Conservation (phyloP, 2,329 filamentous ascomycete genomes). For the Plenodomus tracheiphilus region DNA sequence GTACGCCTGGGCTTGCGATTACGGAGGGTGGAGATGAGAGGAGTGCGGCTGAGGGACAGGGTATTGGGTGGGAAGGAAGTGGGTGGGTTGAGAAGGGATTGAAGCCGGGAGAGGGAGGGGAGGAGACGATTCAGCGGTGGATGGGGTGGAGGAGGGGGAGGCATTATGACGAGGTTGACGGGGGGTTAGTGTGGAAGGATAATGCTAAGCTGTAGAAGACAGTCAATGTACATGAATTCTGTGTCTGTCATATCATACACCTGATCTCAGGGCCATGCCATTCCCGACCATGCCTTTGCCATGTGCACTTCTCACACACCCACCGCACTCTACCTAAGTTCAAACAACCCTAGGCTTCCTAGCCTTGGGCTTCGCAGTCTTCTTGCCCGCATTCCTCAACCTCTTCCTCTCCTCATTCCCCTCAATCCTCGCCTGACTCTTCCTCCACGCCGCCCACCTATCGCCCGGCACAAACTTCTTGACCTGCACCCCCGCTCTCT, state of each 20-base stretch:
- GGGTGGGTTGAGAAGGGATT: slow-evolving; percentile 68
- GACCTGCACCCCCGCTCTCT: slow-evolving; percentile 62
- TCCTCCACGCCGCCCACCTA: slow-evolving; percentile 68
- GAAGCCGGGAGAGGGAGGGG: slow-evolving; percentile 70
- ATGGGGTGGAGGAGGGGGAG: slow-evolving; percentile 73
- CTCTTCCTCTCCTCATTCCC: slow-evolving; percentile 60
- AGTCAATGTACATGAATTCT: background rate
- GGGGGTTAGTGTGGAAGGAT: slow-evolving; percentile 51
- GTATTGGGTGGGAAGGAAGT: slow-evolving; percentile 64
- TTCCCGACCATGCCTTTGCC: no score
- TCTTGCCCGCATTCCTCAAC: slow-evolving; percentile 51
- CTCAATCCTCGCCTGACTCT: slow-evolving; percentile 56
- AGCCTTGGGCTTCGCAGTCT: slow-evolving; percentile 34
- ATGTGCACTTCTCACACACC: no score
- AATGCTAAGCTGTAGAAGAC: slow-evolving; percentile 25
- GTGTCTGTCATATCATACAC: slow-evolving; percentile 4
- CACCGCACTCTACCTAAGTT: background rate
- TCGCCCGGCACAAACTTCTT: slow-evolving; percentile 60
- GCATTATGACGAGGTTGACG: slow-evolving; percentile 65
- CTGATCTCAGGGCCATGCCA: background rate
- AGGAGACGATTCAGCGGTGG: slow-evolving; percentile 71
- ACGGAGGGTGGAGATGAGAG: slow-evolving; percentile 50
- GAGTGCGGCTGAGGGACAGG: slow-evolving; percentile 60
- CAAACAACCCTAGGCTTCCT: slow-evolving; percentile 23
- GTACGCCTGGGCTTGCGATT: slow-evolving; percentile 70